Evolutionary conservation across 2,329 filamentous ascomycete genomes (phyloP).

Genomic region (Epichloe uncinata): DNA sequence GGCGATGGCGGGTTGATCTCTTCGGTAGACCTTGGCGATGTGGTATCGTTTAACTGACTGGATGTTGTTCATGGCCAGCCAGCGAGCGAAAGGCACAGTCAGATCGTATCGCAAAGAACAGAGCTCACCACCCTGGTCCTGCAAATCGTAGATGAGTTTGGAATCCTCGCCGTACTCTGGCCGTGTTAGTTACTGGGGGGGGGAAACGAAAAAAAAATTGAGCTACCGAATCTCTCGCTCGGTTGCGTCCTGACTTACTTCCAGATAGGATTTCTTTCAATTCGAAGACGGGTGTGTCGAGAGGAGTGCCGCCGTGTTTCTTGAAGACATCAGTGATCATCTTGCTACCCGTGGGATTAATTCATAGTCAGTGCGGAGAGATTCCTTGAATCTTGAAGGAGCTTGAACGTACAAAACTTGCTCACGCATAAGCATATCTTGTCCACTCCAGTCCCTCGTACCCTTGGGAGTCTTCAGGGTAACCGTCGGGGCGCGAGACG

Average conservation of each 20-base stretch:
- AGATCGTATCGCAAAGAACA: slow-evolving; percentile 71
- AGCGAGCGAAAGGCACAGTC: slow-evolving; percentile 83
- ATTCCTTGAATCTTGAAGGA: not conserved
- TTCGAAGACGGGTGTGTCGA: slow-evolving; percentile 78
- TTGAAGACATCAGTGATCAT: slow-evolving; percentile 71
- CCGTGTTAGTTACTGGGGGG: slow-evolving; percentile 1
- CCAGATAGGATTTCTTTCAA: slow-evolving; percentile 74
- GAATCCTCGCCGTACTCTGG: slow-evolving; percentile 75
- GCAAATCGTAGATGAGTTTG: slow-evolving; percentile 80
- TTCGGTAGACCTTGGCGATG: slow-evolving; percentile 68
- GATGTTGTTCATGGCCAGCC: slow-evolving; percentile 82
- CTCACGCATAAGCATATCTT: slow-evolving; percentile 68
- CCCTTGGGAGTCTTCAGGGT: slow-evolving; percentile 78
- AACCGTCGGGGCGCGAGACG: slow-evolving; percentile 32
- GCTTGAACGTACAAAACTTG: slow-evolving; percentile 45
- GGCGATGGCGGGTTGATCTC: slow-evolving; percentile 50
- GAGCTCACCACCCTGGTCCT: slow-evolving; percentile 72
- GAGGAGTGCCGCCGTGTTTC: slow-evolving; percentile 64
- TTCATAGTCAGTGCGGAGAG: not conserved
- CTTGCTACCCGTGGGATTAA: slow-evolving; percentile 16
- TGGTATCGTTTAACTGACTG: slow-evolving; percentile 87
- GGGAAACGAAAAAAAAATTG: too few relatives aligned
- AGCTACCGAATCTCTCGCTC: not conserved
- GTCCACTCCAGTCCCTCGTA: slow-evolving; percentile 74
- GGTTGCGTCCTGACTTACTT: slow-evolving; percentile 19